Evolutionary conservation across 2,329 filamentous ascomycete genomes (phyloP).

Genomic region (Ophiostoma pallidulum): DNA sequence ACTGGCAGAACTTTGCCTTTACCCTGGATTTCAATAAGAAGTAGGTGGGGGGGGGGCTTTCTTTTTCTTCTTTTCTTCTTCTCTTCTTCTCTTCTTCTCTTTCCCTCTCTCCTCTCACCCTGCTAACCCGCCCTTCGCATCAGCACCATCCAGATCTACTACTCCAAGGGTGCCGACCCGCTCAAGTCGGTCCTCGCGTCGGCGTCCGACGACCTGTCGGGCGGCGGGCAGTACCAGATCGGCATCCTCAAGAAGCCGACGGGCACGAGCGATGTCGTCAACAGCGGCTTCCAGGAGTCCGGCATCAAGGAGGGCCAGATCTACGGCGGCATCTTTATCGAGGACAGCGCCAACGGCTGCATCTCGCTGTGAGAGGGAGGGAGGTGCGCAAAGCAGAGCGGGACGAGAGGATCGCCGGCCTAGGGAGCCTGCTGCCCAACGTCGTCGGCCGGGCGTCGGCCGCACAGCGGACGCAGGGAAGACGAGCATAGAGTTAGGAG

Average conservation of each 20-base stretch:
- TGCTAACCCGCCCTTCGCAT: no score
- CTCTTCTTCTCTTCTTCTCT: no score
- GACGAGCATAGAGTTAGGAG: no score
- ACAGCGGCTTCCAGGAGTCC: slow-evolving; percentile 38
- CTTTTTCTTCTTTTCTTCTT: no score
- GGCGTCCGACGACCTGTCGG: slow-evolving; percentile 40
- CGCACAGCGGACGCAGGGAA: no score
- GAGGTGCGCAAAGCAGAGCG: no score
- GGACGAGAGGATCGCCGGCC: no score
- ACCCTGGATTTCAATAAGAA: slow-evolving; percentile 46
- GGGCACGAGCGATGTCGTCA: slow-evolving; percentile 41
- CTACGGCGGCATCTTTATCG: slow-evolving; percentile 42
- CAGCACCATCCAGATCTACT: slow-evolving; percentile 48
- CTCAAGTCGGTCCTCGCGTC: slow-evolving; percentile 38
- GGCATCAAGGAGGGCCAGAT: slow-evolving; percentile 40
- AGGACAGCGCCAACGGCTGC: slow-evolving; percentile 34
- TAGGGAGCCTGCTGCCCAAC: no score
- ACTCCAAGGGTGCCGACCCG: slow-evolving; percentile 38
- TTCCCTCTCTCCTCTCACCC: no score
- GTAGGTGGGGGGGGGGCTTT: slow-evolving; percentile 28
- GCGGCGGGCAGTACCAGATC: slow-evolving; percentile 46
- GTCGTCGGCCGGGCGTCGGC: no score
- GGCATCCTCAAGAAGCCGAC: slow-evolving; percentile 50
- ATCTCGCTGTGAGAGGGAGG: slow-evolving; percentile 28
- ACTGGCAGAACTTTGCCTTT: slow-evolving; percentile 54